phyloP scores from a whole-genome alignment of 2,329 filamentous ascomycete genomes.

The Pyrenophora tritici-repentis region DNA sequence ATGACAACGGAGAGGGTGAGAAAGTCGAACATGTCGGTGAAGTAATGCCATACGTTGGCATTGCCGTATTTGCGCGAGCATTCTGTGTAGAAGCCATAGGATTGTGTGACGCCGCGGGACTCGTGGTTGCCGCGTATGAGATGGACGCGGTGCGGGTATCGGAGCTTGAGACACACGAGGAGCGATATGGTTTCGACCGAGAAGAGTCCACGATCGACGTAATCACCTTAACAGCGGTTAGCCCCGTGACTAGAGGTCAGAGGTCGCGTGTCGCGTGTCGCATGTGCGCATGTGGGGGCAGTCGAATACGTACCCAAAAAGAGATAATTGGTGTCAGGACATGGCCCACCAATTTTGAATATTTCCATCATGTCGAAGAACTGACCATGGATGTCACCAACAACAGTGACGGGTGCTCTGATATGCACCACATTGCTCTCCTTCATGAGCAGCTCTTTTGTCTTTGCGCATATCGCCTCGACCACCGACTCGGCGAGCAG shows the following conservation, averaged over 20 bases:
- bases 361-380: conserved; percentile 99
- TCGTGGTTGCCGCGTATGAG: conserved; percentile 98
- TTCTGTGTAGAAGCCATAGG: conserved; percentile 98
- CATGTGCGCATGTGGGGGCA: not conserved
- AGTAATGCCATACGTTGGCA: conserved; percentile 98
- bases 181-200: conserved; percentile 98
- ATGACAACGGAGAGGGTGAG: conserved; percentile 96
- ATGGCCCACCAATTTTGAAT: conserved; percentile 96
- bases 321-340: conserved; percentile 96
- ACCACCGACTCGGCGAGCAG: conserved; percentile 96
- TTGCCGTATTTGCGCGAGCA: conserved; percentile 98
- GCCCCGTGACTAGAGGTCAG: conserved; percentile 23
- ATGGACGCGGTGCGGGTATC: conserved; percentile 94
- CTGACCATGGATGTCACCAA: conserved; percentile 97
- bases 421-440: conserved; percentile 99
- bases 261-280: not conserved
- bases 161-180: conserved; percentile 93
- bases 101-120: conserved; percentile 95
- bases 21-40: conserved; percentile 99
- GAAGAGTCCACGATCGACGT: conserved; percentile 97
- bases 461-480: conserved; percentile 98
- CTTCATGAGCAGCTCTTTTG: conserved; percentile 98
- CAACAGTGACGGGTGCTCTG: conserved; percentile 90
- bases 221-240: conserved; percentile 74
- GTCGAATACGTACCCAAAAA: conserved; percentile 73